These are phyloP conservation scores for Suillus alpinus DNA, from an alignment of 768 basidiomycete genomes.

Conservation along the genomic window DNA sequence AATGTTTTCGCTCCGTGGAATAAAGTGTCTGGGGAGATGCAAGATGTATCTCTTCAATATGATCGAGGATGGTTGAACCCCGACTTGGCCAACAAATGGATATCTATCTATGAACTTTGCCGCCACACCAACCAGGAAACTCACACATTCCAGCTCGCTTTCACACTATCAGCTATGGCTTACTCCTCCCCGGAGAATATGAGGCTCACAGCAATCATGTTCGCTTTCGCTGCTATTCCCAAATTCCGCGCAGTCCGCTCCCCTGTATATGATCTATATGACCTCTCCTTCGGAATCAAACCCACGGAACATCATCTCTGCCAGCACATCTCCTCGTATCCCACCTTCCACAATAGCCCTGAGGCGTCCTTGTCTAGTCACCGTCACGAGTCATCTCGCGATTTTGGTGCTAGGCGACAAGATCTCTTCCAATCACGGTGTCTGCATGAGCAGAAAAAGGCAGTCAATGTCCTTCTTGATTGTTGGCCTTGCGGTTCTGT, in stretches of 20 bases:
- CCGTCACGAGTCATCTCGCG: background rate
- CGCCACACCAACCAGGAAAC: conserved; percentile 5
- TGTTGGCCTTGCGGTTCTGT: conserved; percentile 15
- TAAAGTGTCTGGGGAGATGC: background rate
- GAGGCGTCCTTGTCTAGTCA: conserved; percentile 1
- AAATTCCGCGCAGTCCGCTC: conserved; percentile 7
- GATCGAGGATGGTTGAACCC: conserved; percentile 20
- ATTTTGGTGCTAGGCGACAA: background rate
- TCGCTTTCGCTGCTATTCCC: conserved; percentile 26
- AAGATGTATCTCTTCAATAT: conserved; percentile 9
- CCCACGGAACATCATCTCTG: conserved; percentile 1
- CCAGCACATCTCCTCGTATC: background rate
- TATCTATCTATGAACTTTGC: conserved; percentile 24
- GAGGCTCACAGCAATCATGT: conserved; percentile 23
- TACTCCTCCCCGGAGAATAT: conserved; percentile 18
- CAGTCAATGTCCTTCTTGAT: background rate
- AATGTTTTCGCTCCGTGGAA: background rate
- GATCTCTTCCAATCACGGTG: background rate
- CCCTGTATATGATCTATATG: conserved; percentile 7
- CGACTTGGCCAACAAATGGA: conserved; percentile 18
- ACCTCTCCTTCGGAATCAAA: conserved; percentile 5
- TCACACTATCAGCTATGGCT: conserved; percentile 28
- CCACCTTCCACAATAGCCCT: conserved; percentile 4
- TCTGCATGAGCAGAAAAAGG: background rate
- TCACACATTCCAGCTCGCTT: conserved; percentile 18